phyloP scores from a whole-genome alignment of 352 stramenopile genomes.

The Achlya hypogyna region DNA sequence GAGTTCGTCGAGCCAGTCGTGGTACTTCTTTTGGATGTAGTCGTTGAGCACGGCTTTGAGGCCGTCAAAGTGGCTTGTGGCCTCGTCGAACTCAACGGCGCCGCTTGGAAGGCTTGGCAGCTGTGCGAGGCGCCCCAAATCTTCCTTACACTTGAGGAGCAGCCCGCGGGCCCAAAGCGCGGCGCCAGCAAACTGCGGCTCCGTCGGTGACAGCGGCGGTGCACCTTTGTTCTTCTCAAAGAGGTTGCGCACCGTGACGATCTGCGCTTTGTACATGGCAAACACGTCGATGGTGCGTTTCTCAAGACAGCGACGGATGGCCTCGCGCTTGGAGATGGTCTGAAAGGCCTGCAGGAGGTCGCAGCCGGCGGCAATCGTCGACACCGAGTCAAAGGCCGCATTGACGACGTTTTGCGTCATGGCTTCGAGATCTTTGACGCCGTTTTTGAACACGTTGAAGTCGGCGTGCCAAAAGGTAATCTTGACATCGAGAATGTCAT shows the following conservation, averaged over 20 bases:
- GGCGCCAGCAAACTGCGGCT: constrained; percentile 88
- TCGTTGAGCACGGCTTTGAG: constrained; percentile 79
- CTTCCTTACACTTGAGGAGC: constrained; percentile 62
- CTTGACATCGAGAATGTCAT: constrained; percentile 93
- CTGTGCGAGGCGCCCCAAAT: constrained; percentile 62
- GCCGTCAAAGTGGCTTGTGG: constrained; percentile 62
- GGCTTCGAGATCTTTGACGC: constrained; percentile 93
- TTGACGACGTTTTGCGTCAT: constrained; percentile 96
- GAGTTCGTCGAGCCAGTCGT: constrained; percentile 85
- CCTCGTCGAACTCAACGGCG: constrained; percentile 64
- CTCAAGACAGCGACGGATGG: constrained; percentile 90
- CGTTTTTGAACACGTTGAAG: constrained; percentile 93
- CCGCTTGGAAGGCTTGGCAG: constrained; percentile 55
- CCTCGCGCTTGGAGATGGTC: constrained; percentile 86
- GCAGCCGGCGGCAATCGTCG: constrained; percentile 79
- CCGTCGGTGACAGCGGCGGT: constrained; percentile 76
- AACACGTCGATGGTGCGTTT: constrained; percentile 92
- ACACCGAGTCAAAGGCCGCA: constrained; percentile 87
- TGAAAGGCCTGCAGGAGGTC: constrained; percentile 91
- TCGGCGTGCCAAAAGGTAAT: constrained; percentile 92
- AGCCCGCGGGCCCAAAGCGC: constrained; percentile 89
- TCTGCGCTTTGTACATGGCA: constrained; percentile 75
- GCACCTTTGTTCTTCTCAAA: constrained; percentile 89
- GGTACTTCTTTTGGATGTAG: constrained; percentile 85
- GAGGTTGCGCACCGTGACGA: constrained; percentile 70